These are phyloP conservation scores for Nakazawaea pomicola DNA, from an alignment of 805 yeast species.

Conservation along the genomic window DNA sequence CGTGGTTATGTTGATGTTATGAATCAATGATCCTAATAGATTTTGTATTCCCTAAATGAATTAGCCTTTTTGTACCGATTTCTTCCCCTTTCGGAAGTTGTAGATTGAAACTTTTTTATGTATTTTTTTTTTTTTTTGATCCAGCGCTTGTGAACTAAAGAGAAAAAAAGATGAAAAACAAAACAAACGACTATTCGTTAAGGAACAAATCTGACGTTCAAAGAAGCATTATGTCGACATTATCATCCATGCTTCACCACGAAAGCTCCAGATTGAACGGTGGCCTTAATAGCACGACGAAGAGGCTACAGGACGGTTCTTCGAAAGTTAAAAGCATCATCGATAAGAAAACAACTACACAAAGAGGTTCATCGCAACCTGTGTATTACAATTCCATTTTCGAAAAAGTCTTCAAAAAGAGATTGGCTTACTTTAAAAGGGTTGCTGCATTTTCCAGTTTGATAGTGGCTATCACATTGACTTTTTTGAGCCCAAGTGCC, in stretches of 20 bases:
- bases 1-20: conserved; percentile 63
- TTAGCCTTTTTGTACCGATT: not conserved
- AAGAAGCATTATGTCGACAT: not conserved
- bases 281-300: not conserved
- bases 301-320: not conserved
- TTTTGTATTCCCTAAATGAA: not conserved
- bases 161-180: too few species aligned
- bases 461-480: conserved; percentile 17
- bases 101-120: not conserved
- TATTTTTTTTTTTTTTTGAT: too few species aligned
- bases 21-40: conserved; percentile 20
- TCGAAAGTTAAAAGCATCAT: not conserved
- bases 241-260: not conserved
- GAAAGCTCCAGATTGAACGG: not conserved
- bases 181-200: too few species aligned
- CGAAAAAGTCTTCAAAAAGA: conserved; percentile 19
- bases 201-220: too few species aligned
- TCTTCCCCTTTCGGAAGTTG: not conserved
- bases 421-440: conserved; percentile 13
- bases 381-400: conserved; percentile 15
- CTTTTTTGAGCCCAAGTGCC: conserved; percentile 18
- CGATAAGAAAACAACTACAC: not conserved
- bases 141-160: too few species aligned
- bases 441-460: conserved; percentile 16
- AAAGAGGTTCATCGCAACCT: conserved; percentile 1